Evolutionary conservation across 2,329 filamentous ascomycete genomes (phyloP).

Genomic region (Fusarium hostae): DNA sequence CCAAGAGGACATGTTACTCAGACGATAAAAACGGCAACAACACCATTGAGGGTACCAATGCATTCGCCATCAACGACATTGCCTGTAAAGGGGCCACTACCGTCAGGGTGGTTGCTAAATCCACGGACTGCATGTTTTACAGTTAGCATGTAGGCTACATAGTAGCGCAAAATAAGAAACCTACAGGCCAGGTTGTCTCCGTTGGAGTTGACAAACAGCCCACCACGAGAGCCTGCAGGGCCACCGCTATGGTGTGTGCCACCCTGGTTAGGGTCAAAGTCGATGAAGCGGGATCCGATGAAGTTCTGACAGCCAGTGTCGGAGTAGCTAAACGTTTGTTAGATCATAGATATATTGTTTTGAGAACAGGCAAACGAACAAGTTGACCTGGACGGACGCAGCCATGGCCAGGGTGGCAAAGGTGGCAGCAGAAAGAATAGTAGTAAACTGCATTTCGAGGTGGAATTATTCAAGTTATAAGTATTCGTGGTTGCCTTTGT

Average conservation of each 20-base stretch:
- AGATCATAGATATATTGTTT: rapidly evolving
- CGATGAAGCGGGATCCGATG: slow-evolving; percentile 9
- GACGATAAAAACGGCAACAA: slow-evolving; percentile 6
- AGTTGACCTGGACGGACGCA: slow-evolving; percentile 12
- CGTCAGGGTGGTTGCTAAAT: not conserved
- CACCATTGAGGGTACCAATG: not conserved
- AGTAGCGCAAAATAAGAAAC: rapidly evolving
- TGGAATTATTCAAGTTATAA: rapidly evolving
- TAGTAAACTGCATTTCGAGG: not conserved
- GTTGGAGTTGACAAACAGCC: slow-evolving; percentile 4
- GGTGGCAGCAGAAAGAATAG: not conserved
- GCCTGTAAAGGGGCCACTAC: not conserved
- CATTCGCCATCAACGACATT: slow-evolving; percentile 3
- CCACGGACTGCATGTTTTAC: not conserved
- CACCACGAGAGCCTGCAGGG: not conserved
- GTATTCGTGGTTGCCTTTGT: rapidly evolving
- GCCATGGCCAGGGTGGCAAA: not conserved
- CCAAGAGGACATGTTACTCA: not conserved
- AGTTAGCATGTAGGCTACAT: rapidly evolving
- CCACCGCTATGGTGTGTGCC: slow-evolving; percentile 5
- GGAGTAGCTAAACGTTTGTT: not conserved
- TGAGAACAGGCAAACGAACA: not conserved
- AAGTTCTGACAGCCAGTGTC: slow-evolving; percentile 9
- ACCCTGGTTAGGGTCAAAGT: not conserved
- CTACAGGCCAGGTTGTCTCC: not conserved